phyloP scores from a whole-genome alignment of 371 early-diverging fungal species.

The Haplosporangium sp. region DNA sequence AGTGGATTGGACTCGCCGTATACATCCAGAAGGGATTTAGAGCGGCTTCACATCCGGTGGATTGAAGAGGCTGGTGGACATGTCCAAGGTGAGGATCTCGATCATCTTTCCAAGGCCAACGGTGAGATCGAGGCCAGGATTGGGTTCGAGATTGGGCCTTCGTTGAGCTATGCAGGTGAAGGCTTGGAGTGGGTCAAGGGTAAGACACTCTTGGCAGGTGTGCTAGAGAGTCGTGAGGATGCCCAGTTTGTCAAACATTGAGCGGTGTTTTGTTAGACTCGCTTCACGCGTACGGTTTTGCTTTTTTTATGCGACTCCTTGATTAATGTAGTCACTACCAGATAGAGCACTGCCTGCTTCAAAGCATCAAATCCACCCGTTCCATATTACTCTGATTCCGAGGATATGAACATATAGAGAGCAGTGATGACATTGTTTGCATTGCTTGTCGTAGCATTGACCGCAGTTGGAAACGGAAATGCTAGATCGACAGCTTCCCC shows the following conservation, averaged over 20 bases:
- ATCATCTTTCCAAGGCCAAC: slow-evolving; percentile 13
- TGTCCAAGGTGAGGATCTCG: slow-evolving; percentile 23
- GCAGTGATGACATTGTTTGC: too few species aligned
- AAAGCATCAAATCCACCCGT: too few species aligned
- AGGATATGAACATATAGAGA: too few species aligned
- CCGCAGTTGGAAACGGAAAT: too few species aligned
- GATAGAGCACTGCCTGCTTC: too few species aligned
- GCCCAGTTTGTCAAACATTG: slow-evolving; percentile 6
- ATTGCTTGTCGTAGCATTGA: too few species aligned
- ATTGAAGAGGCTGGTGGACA: slow-evolving; percentile 54
- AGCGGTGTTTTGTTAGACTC: background rate
- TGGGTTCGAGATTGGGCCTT: slow-evolving; percentile 43
- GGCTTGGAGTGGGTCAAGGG: slow-evolving; percentile 31
- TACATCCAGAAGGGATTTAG: slow-evolving; percentile 71
- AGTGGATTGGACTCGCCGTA: slow-evolving; percentile 70
- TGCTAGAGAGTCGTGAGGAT: slow-evolving; percentile 20
- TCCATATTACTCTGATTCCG: too few species aligned
- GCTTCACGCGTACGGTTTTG: too few species aligned
- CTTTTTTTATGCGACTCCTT: too few species aligned
- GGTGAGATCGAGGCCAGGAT: slow-evolving; percentile 5
- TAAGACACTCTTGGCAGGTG: slow-evolving; percentile 17
- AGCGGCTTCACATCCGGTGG: slow-evolving; percentile 52
- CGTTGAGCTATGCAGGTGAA: slow-evolving; percentile 28
- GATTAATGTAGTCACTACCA: too few species aligned
- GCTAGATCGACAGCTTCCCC: too few species aligned